Evolutionary conservation across 1,284 basidiomycete genomes (phyloP), one percentile per base, ranked within the genome.

Genomic region (Porodaedalea pini): DNA sequence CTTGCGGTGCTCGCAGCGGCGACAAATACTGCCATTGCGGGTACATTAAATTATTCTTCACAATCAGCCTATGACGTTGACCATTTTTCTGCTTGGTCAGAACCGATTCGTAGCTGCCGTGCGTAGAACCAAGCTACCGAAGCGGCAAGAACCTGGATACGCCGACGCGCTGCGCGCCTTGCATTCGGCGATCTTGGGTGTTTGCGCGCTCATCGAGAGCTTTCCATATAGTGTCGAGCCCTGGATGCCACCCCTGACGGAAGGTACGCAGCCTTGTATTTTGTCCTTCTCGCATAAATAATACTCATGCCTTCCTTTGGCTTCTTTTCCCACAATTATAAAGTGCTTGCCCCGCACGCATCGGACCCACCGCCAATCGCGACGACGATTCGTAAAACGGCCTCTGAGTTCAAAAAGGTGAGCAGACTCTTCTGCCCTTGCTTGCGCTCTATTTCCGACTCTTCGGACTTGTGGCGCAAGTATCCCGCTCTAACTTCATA

Each of bases 351-450:
- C 3, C 78, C 78, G 65, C 91, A 97, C 70, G 87, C 90, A 2
- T 90, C 93, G 4, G 93, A 95, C 69, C 94, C 95, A 21, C 87
- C 88, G 45, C 95, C 95, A 19, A 92, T 98, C 66, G 91, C 90
- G 23, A 92, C 90, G 2, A 92, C 94, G 4, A 94, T 96, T 66
- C 82, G 92, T 52, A 86, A 88, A 65, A 91, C 87, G 71, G 93
- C 93, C 50, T 91, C 90, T 40, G 90, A 93, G 68, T 93, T 93
- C 70, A 92, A 92, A 72, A 88, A 91, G 82, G 88, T 86, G 61
- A 31, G 78, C 66, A 4, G 32, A n/a, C n/a, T n/a, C n/a, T 45
- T 19, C 36, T n/a, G 2, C 15, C 32, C 32, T 34, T 34, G 32
- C 7, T 34, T 34, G 32, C 6, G 32, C 32, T 13, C 13, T 34